Percentiles rank a stretch among this genome's conserved stretches.
Evolutionary conservation across 345 rosid species (phyloP).

Genomic region (Ceriops tagal): DNA sequence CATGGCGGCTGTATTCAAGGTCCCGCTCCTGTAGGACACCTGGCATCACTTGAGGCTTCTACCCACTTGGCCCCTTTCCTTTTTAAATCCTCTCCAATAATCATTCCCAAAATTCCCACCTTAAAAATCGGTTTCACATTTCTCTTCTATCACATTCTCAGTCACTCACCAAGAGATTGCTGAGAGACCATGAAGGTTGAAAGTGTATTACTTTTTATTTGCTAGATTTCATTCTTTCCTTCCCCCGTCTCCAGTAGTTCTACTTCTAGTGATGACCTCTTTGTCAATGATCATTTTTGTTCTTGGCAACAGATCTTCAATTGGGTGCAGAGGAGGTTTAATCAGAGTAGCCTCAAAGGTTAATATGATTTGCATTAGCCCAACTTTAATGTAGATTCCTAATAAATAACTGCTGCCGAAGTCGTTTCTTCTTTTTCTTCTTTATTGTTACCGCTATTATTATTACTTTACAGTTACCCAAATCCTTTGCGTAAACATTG

Average conservation of each 20-base stretch:
- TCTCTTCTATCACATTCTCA: constrained; percentile 9
- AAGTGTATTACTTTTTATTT: not conserved
- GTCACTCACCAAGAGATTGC: constrained; percentile 19
- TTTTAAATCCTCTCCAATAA: constrained; percentile 5
- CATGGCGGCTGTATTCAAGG: not conserved
- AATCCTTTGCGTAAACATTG: no score
- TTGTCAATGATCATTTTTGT: constrained; percentile 12
- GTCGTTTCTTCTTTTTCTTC: no score
- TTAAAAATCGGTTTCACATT: constrained; percentile 7
- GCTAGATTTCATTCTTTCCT: not conserved
- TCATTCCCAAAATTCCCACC: not conserved
- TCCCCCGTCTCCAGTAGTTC: not conserved
- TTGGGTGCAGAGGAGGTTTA: constrained; percentile 79
- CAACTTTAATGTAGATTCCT: not conserved
- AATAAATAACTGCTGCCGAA: not conserved
- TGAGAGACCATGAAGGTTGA: constrained; percentile 50
- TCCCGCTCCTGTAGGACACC: constrained; percentile 40
- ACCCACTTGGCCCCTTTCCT: constrained; percentile 14
- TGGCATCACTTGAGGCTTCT: constrained; percentile 25
- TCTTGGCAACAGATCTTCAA: constrained; percentile 63
- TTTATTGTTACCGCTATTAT: no score
- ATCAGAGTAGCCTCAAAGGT: constrained; percentile 66
- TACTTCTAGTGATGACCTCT: not conserved
- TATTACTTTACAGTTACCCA: no score
- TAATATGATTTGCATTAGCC: constrained; percentile 2